Evolutionary conservation across 345 rosid species (phyloP).

Genomic region (Eucalyptus pumila): DNA sequence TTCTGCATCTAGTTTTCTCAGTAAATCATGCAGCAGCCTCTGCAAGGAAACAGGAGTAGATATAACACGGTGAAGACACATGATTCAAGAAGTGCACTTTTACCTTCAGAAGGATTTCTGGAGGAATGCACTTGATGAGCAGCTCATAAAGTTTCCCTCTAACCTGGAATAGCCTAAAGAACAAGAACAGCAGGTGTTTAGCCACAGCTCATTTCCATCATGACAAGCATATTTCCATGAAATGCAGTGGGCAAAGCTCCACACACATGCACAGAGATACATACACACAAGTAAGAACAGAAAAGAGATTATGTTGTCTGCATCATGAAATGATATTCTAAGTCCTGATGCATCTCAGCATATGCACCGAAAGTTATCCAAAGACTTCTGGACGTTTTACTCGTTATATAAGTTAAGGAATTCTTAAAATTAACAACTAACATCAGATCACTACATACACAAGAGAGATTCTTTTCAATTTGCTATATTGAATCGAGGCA

Average conservation of each 20-base stretch:
- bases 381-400: neutral
- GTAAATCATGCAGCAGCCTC: slow-evolving; percentile 69
- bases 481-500: neutral
- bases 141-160: slow-evolving; percentile 87
- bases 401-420: neutral
- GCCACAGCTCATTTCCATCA: neutral
- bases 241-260: neutral
- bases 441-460: neutral
- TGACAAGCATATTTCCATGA: neutral
- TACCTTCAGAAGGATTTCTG: slow-evolving; percentile 82
- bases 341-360: neutral
- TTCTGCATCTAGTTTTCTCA: slow-evolving; percentile 85
- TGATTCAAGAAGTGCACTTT: neutral
- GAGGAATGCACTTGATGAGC: slow-evolving; percentile 82
- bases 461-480: neutral
- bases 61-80: neutral
- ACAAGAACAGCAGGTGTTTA: neutral
- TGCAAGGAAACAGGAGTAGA: slow-evolving; percentile 8
- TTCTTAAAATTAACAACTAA: neutral
- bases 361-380: neutral
- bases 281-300: neutral
- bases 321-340: neutral
- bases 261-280: neutral
- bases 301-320: neutral
- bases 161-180: slow-evolving; percentile 73